Evolutionary conservation across 2,329 filamentous ascomycete species (phyloP).

Genomic region (Hypoxylon sp.): DNA sequence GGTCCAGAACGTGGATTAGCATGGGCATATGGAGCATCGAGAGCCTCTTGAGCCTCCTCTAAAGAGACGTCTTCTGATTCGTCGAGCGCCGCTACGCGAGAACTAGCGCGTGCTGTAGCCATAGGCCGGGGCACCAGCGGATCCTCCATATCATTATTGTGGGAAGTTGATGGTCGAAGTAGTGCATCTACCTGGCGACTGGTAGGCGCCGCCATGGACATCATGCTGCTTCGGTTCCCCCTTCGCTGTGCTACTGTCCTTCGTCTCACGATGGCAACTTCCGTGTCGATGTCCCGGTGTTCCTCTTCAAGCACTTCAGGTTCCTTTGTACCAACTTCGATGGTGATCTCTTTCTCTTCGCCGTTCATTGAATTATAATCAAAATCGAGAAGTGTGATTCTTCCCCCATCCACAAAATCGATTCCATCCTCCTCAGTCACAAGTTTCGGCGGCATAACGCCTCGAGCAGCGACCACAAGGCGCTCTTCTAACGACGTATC

Average conservation of each 20-base stretch:
- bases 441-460: constrained; percentile 71
- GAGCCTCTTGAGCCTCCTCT: constrained; percentile 70
- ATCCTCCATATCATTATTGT: constrained; percentile 62
- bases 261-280: constrained; percentile 83
- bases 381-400: constrained; percentile 81
- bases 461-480: constrained; percentile 80
- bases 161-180: constrained; percentile 55
- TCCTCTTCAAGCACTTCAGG: constrained; percentile 81
- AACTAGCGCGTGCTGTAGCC: constrained; percentile 53
- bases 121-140: constrained; percentile 68
- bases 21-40: constrained; percentile 81
- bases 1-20: constrained; percentile 78
- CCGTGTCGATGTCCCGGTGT: constrained; percentile 79
- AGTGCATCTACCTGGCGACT: constrained; percentile 48
- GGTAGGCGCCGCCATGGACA: constrained; percentile 65
- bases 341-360: constrained; percentile 69
- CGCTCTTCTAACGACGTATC: constrained; percentile 66
- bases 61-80: constrained; percentile 64
- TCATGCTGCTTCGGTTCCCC: constrained; percentile 63
- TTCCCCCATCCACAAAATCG: constrained; percentile 83
- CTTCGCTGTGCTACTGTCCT: constrained; percentile 78
- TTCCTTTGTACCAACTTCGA: constrained; percentile 80
- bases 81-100: constrained; percentile 51
- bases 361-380: constrained; percentile 73
- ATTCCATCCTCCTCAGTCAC: constrained; percentile 78